Evolutionary conservation across 352 stramenopile genomes (phyloP), one percentile per base, ranked within the genome.

Genomic region (Globisporangium parvum): DNA sequence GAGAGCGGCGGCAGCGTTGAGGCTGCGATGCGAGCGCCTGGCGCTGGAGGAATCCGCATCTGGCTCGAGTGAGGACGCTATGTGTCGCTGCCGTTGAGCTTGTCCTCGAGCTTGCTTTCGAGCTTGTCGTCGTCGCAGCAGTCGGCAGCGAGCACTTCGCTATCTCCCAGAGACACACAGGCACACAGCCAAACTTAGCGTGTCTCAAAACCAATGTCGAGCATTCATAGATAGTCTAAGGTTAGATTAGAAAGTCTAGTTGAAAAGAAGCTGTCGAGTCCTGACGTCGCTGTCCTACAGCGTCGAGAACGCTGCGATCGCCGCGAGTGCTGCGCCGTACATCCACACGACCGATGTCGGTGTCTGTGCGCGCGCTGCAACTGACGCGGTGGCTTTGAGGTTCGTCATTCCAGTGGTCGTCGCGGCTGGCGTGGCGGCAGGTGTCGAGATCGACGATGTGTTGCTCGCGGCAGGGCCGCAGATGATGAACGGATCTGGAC

Each of bases 401-500:
- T 47, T 47, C 1, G 41, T 28, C 23, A n/a, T 47, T 10, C 17
- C 9, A 15, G 18, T 23, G 3, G 41, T 18, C 23, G 41, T 24
- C 18, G 10, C 41, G 2, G 8, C n/a, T 12, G n/a, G n/a, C 14
- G 41, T 47, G 17, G 41, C 20, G 17, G 41, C 20, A 14, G 18
- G 41, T 12, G 41, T 12, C 20, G 41, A 14, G 6, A 10, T 28
- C 11, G 31, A 45, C 31, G 48, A 24, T 10, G 23, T 17, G 18
- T 53, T 33, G 26, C 15, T 53, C 15, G 47, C 23, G 18, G 12
- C 44, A 18, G 44, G 18, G 9, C 42, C 68, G 44, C 82, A 93
- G 40, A 91, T 72, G 21, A 84, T 64, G 17, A 65, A 42, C 24
- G 82, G 80, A 33, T 92, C 82, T 4, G 84, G 81, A 51, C 84